Percentiles rank a stretch among this genome's conserved stretches.
These are phyloP conservation scores for Backusella macrospora DNA, from an alignment of 192 early-diverging fungal genomes.

Conservation along the genomic window DNA sequence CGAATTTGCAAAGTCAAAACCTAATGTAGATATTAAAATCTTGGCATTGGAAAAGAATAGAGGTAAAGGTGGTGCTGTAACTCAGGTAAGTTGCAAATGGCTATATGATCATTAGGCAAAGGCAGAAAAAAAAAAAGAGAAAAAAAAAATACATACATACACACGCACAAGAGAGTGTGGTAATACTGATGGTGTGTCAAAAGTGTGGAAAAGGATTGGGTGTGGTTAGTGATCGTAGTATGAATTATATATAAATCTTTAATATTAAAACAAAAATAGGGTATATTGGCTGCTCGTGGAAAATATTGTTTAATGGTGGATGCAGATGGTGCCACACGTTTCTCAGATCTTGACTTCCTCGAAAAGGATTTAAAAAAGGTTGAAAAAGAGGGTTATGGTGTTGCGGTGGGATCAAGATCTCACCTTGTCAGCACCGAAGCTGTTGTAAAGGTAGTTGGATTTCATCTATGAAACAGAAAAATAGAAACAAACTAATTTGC, in stretches of 20 bases:
- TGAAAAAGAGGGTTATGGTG: slow-evolving; percentile 53
- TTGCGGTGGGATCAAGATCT: slow-evolving; percentile 90
- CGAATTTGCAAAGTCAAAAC: slow-evolving; percentile 62
- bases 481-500: neutral
- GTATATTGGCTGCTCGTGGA: slow-evolving; percentile 79
- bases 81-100: slow-evolving; percentile 57
- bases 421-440: slow-evolving; percentile 86
- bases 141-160: neutral
- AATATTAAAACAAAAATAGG: slow-evolving; percentile 49
- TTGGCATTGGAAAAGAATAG: slow-evolving; percentile 81
- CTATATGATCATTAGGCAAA: neutral
- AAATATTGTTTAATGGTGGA: slow-evolving; percentile 86
- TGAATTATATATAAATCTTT: neutral
- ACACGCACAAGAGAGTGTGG: neutral
- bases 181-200: neutral
- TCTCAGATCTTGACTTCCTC: slow-evolving; percentile 81
- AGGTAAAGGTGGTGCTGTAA: slow-evolving; percentile 94
- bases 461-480: neutral
- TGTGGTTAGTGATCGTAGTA: neutral
- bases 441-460: slow-evolving; percentile 74
- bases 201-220: neutral
- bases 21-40: slow-evolving; percentile 65
- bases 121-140: neutral
- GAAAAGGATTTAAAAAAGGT: slow-evolving; percentile 45
- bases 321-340: slow-evolving; percentile 93